Base-by-base conservation (phyloP, 768 basidiomycete genomes). In the Rhodocollybia butyracea region DNA sequence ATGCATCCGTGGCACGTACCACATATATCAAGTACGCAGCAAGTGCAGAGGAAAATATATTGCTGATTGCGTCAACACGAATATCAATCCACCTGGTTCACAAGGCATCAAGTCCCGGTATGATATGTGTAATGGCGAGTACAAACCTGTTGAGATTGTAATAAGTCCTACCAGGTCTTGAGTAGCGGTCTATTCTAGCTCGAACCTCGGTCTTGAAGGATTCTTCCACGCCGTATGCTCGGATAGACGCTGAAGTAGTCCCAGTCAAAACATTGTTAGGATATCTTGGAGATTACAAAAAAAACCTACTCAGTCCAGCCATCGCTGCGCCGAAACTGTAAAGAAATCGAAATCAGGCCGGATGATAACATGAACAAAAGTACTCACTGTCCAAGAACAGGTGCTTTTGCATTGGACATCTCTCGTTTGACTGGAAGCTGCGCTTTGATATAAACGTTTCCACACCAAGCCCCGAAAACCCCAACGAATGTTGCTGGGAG, bases 391-490 rank as follows among this genome's bases (percentile, higher is more conserved):
- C 45, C 72, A 34, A 61, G 38, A 12, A 57, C 58, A 11, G 60
- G 59, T 5, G 60, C 48, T 26, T 53, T 50, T 19, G 53, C 57
- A 52, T 52, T 58, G 32, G 40, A 43, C 43, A 45, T 53, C 19
- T 53, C 51, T 24, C 79, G 70, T 59, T 79, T 79, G 17, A 78
- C 76, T 7, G 77, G 74, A 45, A 80, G 62, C 59, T 81, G 79
- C 4, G 77, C 75, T 54, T 72, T 73, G 42, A 79, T 68, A 57
- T 80, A 81, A 5, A 75, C 62, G 48, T 76, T 71, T 3, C 74
- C 78, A 24, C 78, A 62, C 59, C 72, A 72, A 11, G 68, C 71
- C 7, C 82, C 85, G 10, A 80, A 2, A 0, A 75, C 52, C 13
- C 71, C 72, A 12, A 81, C 68, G 2, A 72, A 19, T n/a, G 77